Conservation (phyloP, 345 rosid genomes). For the Ceriops zippeliana region DNA sequence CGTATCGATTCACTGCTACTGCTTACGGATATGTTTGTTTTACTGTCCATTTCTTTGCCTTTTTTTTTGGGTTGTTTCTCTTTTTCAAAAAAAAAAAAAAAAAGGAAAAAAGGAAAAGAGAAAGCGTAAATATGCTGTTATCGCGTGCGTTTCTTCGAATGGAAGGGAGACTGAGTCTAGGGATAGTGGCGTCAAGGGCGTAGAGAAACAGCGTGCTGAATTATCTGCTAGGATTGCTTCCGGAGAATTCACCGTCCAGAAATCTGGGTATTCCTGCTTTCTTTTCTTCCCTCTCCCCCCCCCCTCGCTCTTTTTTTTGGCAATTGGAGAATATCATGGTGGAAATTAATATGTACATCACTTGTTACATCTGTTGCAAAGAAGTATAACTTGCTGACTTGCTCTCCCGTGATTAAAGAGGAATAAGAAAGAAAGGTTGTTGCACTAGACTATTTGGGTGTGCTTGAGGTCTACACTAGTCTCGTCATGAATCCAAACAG, state of each 20-base stretch:
- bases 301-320: neutral
- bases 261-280: slow-evolving; percentile 45
- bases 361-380: too few relatives aligned
- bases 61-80: neutral
- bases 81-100: neutral
- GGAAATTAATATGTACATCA: too few relatives aligned
- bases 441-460: too few relatives aligned
- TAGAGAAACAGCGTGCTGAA: slow-evolving; percentile 65
- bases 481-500: too few relatives aligned
- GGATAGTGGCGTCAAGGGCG: slow-evolving; percentile 36
- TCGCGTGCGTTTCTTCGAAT: slow-evolving; percentile 49
- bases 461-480: too few relatives aligned
- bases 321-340: too few relatives aligned
- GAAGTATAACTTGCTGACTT: too few relatives aligned
- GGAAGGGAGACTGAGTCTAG: slow-evolving; percentile 54
- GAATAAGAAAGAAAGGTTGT: too few relatives aligned
- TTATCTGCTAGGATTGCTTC: slow-evolving; percentile 78
- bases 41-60: neutral
- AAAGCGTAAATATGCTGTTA: slow-evolving; percentile 18
- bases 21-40: neutral
- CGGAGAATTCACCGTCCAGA: slow-evolving; percentile 67
- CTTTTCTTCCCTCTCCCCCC: neutral
- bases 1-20: neutral
- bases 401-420: too few relatives aligned
- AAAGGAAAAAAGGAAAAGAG: slow-evolving; percentile 4